Conservation (phyloP, 768 basidiomycete species). For the Lactarius pseudohatsudake region DNA sequence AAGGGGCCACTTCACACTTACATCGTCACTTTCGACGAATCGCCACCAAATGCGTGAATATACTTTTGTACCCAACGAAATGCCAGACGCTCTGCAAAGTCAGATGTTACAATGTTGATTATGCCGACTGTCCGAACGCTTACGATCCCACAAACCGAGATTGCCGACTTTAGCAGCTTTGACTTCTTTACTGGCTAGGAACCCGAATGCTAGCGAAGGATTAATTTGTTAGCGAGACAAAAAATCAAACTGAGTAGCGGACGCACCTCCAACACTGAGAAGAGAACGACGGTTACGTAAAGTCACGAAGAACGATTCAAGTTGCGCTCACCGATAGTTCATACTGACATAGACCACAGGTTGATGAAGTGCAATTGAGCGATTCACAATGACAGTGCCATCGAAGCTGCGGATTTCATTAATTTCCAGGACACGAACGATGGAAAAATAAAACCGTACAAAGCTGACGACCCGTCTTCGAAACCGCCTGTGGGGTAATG, state of each 20-base stretch:
- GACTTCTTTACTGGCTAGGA: constrained; percentile 51
- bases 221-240: neutral
- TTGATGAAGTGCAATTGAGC: constrained; percentile 30
- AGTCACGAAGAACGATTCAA: neutral
- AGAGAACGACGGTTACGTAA: neutral
- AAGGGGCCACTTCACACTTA: constrained; percentile 33
- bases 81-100: constrained; percentile 49
- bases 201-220: constrained; percentile 44
- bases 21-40: constrained; percentile 58
- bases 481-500: constrained; percentile 5
- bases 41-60: constrained; percentile 62
- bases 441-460: neutral
- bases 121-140: constrained; percentile 29
- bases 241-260: neutral
- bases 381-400: constrained; percentile 27
- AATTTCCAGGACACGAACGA: no score
- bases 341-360: constrained; percentile 33
- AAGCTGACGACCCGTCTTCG: neutral
- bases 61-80: constrained; percentile 67
- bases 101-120: neutral
- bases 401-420: constrained; percentile 1
- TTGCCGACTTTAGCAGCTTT: constrained; percentile 55
- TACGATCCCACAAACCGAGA: constrained; percentile 63
- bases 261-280: constrained; percentile 17
- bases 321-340: constrained; percentile 30